Evolutionary conservation across 257 asterid species (phyloP).

Genomic region (Parsonsia alboflavescens): DNA sequence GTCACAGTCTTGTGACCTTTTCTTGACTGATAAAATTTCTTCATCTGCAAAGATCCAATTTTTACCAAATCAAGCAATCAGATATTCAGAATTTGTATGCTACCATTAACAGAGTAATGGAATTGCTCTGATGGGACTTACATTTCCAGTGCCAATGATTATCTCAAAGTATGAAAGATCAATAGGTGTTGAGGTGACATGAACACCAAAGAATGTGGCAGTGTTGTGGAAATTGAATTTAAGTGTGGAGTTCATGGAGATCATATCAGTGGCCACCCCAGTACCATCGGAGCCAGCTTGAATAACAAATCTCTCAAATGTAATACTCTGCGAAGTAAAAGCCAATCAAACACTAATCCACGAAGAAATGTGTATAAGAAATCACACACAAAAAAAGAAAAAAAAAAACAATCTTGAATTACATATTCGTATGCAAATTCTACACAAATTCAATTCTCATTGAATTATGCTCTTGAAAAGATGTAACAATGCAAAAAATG

Average conservation of each 20-base stretch:
- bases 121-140: conserved; percentile 22
- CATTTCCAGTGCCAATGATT: conserved; percentile 52
- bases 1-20: conserved; percentile 46
- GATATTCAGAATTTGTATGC: neutral
- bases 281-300: conserved; percentile 70
- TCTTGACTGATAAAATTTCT: conserved; percentile 63
- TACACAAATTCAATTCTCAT: neutral
- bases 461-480: neutral
- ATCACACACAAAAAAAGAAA: too few species aligned
- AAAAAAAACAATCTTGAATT: neutral
- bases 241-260: conserved; percentile 60
- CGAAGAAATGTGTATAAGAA: neutral
- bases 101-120: neutral
- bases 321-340: conserved; percentile 45
- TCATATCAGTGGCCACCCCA: conserved; percentile 78
- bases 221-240: conserved; percentile 53
- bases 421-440: too few species aligned
- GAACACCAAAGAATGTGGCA: conserved; percentile 77
- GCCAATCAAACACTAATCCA: conserved; percentile 4
- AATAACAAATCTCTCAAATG: conserved; percentile 53
- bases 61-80: neutral
- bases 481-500: neutral
- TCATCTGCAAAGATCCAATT: conserved; percentile 43
- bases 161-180: conserved; percentile 55
- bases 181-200: conserved; percentile 59